Evolutionary conservation across 2,329 filamentous ascomycete species (phyloP).

Genomic region (Talaromyces sp.): DNA sequence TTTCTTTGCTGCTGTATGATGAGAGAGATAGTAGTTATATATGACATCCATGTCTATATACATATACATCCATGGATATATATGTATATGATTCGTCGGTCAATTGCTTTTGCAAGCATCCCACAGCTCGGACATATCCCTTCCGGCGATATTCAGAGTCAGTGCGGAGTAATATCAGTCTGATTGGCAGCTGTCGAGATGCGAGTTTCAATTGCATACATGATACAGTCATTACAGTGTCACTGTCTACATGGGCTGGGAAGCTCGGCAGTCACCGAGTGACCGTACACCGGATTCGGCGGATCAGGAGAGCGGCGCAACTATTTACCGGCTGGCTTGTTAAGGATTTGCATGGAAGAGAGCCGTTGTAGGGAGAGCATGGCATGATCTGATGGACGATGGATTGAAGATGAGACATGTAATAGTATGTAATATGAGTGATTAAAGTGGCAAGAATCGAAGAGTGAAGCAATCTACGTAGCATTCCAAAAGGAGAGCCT

Average conservation of each 20-base stretch:
- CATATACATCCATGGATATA: too few relatives aligned
- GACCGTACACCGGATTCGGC: conserved; percentile 10
- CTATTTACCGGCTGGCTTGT: background rate
- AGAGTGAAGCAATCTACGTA: too few relatives aligned
- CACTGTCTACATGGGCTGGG: background rate
- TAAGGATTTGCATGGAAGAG: background rate
- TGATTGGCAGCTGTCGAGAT: background rate
- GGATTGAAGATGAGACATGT: background rate
- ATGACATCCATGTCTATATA: too few relatives aligned
- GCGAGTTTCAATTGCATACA: background rate
- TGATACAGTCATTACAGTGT: background rate
- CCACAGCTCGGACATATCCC: background rate
- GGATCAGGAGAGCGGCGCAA: background rate
- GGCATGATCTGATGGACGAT: background rate
- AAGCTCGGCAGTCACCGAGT: conserved; percentile 3
- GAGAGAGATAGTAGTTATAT: too few relatives aligned
- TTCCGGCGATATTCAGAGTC: background rate
- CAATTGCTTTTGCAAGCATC: background rate
- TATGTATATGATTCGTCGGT: too few relatives aligned
- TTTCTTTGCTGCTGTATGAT: too few relatives aligned
- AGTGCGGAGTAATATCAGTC: background rate
- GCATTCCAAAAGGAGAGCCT: too few relatives aligned
- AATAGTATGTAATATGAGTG: too few relatives aligned
- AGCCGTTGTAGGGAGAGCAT: background rate
- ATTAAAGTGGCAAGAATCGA: too few relatives aligned